Base-by-base conservation (phyloP, 257 asterid species). In the Solanum medicagineum region DNA sequence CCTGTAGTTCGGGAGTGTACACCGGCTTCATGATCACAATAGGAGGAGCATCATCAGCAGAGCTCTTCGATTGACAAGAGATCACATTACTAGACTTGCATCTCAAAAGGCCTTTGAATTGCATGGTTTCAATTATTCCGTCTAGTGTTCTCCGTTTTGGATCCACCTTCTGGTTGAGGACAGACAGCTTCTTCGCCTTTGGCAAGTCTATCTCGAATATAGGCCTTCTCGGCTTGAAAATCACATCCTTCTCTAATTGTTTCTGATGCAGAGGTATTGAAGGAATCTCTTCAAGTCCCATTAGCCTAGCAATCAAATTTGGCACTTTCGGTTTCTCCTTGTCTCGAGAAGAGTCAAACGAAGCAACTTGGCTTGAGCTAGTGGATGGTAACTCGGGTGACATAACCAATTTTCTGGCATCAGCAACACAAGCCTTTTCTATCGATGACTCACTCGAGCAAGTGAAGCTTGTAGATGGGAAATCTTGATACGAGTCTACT, bases 291-390 rank as follows among this genome's bases (percentile, higher is more conserved):
- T 92, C 97, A 69, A 94, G 74, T 49, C 98, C 98, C 98, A 94
- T 94, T 69, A 94, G 94, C 93, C 87, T 92, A 63, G 97, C 98
- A 42, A 94, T 91, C 69, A 92, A 90, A 87, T 92, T 93, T 15
- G 92, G 85, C 26, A 88, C 90, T 89, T 90, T 90, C 7, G 88
- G 87, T 86, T 85, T 92, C 90, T 88, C 90, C 60, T 71, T 74
- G 8, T 87, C 84, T 0, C 88, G 62, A 60, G 94, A 91, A 85
- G 86, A 83, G 59, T 84, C 88, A 56, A 91, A 88, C 81, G 94
- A 87, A 59, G 86, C 83, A 29, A 87, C 83, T 42, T 87, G 89
- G 87, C 93, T 90, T 54, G 95, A 90, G 89, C 95, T 91, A 42
- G 91, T 73, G 32, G 94, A 90, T 3, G 93, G 89, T 15, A 87